Conservation (phyloP, 805 yeast genomes). For the Sugiyamaella americana region DNA sequence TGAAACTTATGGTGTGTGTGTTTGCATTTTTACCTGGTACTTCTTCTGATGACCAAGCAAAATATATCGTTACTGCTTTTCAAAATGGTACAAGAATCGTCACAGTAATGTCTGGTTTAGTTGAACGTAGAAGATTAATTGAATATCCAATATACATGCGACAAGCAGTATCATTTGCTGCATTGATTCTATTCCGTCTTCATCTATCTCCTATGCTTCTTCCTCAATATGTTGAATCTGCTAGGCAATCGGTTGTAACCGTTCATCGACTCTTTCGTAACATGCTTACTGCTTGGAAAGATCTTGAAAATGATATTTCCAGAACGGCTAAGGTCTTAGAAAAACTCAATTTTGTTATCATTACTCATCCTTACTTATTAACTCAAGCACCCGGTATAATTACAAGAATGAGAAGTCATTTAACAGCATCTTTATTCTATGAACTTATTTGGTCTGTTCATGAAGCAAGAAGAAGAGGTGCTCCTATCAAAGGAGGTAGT, state of each 20-base stretch:
- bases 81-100: slow-evolving; percentile 74
- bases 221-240: slow-evolving; percentile 72
- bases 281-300: slow-evolving; percentile 86
- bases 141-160: slow-evolving; percentile 84
- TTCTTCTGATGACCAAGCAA: slow-evolving; percentile 78
- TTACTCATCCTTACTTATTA: slow-evolving; percentile 81
- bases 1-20: slow-evolving; percentile 74
- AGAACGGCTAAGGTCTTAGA: slow-evolving; percentile 89
- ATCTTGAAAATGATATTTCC: slow-evolving; percentile 82
- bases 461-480: slow-evolving; percentile 72
- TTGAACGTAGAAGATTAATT: slow-evolving; percentile 62
- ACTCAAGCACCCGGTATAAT: slow-evolving; percentile 69
- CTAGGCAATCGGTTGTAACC: slow-evolving; percentile 88
- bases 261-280: slow-evolving; percentile 84
- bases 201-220: slow-evolving; percentile 71
- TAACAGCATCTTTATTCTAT: slow-evolving; percentile 84
- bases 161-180: slow-evolving; percentile 75
- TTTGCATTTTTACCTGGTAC: slow-evolving; percentile 79
- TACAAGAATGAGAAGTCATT: slow-evolving; percentile 82
- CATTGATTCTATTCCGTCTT: slow-evolving; percentile 69
- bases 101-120: slow-evolving; percentile 65
- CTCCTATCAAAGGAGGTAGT: slow-evolving; percentile 4
- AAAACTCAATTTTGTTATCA: slow-evolving; percentile 76
- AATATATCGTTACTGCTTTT: slow-evolving; percentile 76
- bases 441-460: slow-evolving; percentile 93